phyloP scores from a whole-genome alignment of 2,329 filamentous ascomycete genomes.

The Diaporthe capsici region DNA sequence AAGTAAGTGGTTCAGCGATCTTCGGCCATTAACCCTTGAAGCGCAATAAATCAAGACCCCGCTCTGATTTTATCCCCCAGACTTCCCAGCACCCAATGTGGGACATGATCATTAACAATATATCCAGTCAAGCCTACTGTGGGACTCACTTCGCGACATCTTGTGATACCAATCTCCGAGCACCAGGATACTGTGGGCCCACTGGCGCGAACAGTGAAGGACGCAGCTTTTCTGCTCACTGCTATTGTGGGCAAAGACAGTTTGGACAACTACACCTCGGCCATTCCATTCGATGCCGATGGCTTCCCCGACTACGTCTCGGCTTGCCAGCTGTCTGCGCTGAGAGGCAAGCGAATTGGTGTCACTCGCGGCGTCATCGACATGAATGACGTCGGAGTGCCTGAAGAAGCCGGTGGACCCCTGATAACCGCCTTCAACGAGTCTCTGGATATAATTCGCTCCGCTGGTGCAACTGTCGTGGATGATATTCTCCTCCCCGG shows the following conservation, averaged over 20 bases:
- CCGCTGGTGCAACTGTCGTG: constrained; percentile 69
- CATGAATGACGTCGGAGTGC: constrained; percentile 14
- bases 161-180: constrained; percentile 74
- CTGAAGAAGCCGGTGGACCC: constrained; percentile 31
- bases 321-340: constrained; percentile 66
- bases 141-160: constrained; percentile 70
- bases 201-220: constrained; percentile 52
- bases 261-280: constrained; percentile 74
- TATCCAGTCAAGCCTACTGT: constrained; percentile 72
- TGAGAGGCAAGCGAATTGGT: constrained; percentile 73
- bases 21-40: not conserved
- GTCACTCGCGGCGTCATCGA: constrained; percentile 72
- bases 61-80: not conserved
- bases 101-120: not conserved
- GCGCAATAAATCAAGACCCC: not conserved
- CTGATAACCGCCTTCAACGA: constrained; percentile 66
- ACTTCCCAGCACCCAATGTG: no score
- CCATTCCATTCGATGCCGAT: constrained; percentile 65
- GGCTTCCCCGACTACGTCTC: constrained; percentile 71
- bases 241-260: constrained; percentile 74
- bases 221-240: constrained; percentile 74
- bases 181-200: constrained; percentile 76
- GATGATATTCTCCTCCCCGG: constrained; percentile 66
- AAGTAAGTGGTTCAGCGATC: constrained; percentile 8
- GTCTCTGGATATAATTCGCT: constrained; percentile 65